Base-by-base conservation (phyloP, 495 filamentous ascomycete genomes). In the Massariosphaeria phaeospora region DNA sequence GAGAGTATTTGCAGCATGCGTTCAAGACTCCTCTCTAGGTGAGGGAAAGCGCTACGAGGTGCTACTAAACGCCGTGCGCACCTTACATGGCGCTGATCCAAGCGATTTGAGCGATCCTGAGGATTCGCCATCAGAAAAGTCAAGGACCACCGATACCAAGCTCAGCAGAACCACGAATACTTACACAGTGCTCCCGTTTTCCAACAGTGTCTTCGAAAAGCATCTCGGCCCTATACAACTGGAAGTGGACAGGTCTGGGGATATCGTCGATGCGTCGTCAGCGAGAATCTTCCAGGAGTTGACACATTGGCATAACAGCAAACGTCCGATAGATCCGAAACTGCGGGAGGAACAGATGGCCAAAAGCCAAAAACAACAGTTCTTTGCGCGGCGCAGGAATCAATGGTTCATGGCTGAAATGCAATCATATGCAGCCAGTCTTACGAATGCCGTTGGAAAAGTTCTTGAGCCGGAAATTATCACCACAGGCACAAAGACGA, bases 221-320 rank as follows among this genome's bases (percentile, higher is more conserved):
- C 79, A 82, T 59, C 70, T 89, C 3, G 57, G 61, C 5, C 70
- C 77, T 2, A 72, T 86, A 25, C 70, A 74, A 1, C 61, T 87
- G 9, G 30, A 38, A n/a, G 51, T 49, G 9, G 56, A 34, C 50
- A 64, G 1, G 66, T 73, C 21, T 64, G 67, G 48, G 57, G 13
- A 63, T 55, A 12, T 48, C 52, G 1, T 64, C 66, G 35, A 43
- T 38, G 3, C 29, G 43, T 2, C 24, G 45, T 46, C 49, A 17
- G 63, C 64, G 0, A 54, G 57, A 25, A 68, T 82, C 6, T 85
- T 81, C 63, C 68, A 71, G 39, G 84, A 88, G 46, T 56, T 80
- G 1, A 72, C 72, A 1, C 82, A 88, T 63, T 86, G 81, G 83
- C 84, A 87, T 58, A 84, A 81, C 52, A 65, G 72, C 21, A 78